Base-by-base conservation (phyloP, 257 asterid genomes). In the Solanum chmielewskii region DNA sequence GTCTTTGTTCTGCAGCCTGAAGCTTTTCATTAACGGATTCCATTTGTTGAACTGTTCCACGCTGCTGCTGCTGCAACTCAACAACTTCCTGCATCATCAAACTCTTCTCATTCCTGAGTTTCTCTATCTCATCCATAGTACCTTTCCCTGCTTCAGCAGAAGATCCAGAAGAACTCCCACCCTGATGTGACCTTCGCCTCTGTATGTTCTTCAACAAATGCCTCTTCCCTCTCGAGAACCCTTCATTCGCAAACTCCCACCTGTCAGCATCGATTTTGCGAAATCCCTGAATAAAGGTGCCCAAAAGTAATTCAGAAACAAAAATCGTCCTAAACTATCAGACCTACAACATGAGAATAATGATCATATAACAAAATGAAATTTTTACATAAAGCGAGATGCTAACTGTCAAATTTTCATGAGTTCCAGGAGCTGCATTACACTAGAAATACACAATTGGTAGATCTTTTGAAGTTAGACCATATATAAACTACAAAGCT, bases 161-260 rank as follows among this genome's bases (percentile, higher is more conserved):
- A 7, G 90, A 52, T 59, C 91, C 92, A 56, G 87, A 92, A 23
- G 95, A 91, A 89, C 91, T 89, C 31, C 95, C 96, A 49, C 86
- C 80, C 85, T 90, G 95, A 77, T 89, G 94, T 74, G 96, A 88
- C 21, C 92, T 94, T 68, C 98, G 98, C 93, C 98, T 93, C 77
- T 94, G 98, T 89, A 96, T 96, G 33, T 89, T 92, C 91, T 87
- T 94, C 91, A 96, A 87, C 80, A 96, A 88, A 76, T 93, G 94
- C 89, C 86, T 94, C 81, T 93, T 92, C 84, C 98, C 98, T 90
- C 90, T 93, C 35, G 86, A 18, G 85, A 95, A 95, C 49, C 95
- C 94, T 88, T 93, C 96, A 27, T 90, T 92, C 9, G 98, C 95
- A 39, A 95, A 96, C 88, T 96, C 98, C 98, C 98, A 94, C 87